phyloP scores from a whole-genome alignment of 2,329 filamentous ascomycete genomes.

The Aspergillus pseudoglaucus region DNA sequence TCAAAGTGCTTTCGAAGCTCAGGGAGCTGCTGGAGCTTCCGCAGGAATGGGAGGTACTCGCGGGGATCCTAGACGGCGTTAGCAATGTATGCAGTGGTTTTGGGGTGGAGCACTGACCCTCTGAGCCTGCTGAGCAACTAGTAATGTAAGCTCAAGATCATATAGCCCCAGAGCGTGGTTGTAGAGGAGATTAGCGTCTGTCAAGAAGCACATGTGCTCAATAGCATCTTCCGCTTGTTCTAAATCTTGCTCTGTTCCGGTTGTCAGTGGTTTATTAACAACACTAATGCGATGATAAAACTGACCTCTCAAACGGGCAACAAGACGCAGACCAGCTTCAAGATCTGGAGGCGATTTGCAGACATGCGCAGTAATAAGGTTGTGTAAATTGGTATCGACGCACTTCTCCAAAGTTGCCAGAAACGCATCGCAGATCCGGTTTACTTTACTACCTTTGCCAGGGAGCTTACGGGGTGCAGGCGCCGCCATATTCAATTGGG shows the following conservation, averaged over 20 bases:
- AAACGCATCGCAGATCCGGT: conserved; percentile 80
- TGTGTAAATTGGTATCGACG: conserved; percentile 67
- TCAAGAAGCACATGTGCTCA: conserved; percentile 95
- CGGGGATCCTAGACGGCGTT: conserved; percentile 61
- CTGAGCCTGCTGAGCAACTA: conserved; percentile 93
- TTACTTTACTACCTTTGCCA: conserved; percentile 59
- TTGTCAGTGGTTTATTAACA: neutral
- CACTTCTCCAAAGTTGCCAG: conserved; percentile 59
- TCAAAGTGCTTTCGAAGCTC: conserved; percentile 67
- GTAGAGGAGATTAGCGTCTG: conserved; percentile 86
- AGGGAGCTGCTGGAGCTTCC: conserved; percentile 70
- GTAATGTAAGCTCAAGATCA: conserved; percentile 77
- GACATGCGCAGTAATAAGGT: conserved; percentile 88
- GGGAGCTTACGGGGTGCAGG: conserved; percentile 6
- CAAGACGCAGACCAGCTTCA: conserved; percentile 72
- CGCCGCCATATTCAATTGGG: conserved; percentile 16
- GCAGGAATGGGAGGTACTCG: conserved; percentile 92
- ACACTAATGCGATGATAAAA: neutral
- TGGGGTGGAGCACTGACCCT: conserved; percentile 43
- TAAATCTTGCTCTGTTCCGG: conserved; percentile 49
- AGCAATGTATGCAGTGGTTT: conserved; percentile 3
- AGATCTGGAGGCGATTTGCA: conserved; percentile 89
- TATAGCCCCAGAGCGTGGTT: conserved; percentile 87
- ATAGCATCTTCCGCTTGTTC: conserved; percentile 79
- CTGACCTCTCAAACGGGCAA: conserved; percentile 60